A percentile compares a stretch with the other conserved stretches of the same genome.
Conservation (phyloP, 2,329 filamentous ascomycete species). For the Fusarium pininemorale region DNA sequence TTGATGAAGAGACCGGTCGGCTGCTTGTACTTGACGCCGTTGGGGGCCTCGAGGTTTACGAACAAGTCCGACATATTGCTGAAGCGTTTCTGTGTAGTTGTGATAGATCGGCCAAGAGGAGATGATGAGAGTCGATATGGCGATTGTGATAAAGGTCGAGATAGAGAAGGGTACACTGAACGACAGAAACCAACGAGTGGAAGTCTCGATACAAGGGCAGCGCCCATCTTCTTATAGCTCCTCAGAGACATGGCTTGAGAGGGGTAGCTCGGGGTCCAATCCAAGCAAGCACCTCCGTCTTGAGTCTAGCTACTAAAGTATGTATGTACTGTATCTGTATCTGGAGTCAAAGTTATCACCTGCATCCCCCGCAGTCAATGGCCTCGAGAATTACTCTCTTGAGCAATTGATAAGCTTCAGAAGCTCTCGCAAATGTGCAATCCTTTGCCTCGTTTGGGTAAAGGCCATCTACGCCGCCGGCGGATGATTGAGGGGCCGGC, state of each 20-base stretch:
- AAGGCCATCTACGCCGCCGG: constrained; percentile 6
- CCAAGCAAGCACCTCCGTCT: background rate
- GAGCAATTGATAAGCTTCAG: constrained; percentile 19
- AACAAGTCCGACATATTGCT: constrained; percentile 39
- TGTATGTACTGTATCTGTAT: background rate
- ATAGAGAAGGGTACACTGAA: constrained; percentile 1
- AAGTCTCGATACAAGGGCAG: constrained; percentile 21
- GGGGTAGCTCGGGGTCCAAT: constrained; percentile 17
- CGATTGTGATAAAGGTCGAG: constrained; percentile 2
- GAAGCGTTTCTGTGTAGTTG: constrained; percentile 20
- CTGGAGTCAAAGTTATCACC: background rate
- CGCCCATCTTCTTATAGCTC: constrained; percentile 36
- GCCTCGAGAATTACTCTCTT: background rate
- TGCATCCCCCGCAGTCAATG: constrained; percentile 27
- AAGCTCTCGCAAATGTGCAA: background rate
- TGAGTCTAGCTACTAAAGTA: constrained; percentile 4
- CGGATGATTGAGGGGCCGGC: constrained; percentile 9
- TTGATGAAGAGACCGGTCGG: constrained; percentile 84
- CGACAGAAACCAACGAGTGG: background rate
- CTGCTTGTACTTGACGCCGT: constrained; percentile 77
- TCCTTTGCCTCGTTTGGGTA: constrained; percentile 31
- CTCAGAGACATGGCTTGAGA: constrained; percentile 14
- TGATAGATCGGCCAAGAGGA: constrained; percentile 7
- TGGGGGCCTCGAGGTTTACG: constrained; percentile 77
- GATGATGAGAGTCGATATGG: constrained; percentile 17